These are phyloP conservation scores for Teratosphaeria epicoccoides DNA, from an alignment of 2,329 filamentous ascomycete species.

Conservation along the genomic window DNA sequence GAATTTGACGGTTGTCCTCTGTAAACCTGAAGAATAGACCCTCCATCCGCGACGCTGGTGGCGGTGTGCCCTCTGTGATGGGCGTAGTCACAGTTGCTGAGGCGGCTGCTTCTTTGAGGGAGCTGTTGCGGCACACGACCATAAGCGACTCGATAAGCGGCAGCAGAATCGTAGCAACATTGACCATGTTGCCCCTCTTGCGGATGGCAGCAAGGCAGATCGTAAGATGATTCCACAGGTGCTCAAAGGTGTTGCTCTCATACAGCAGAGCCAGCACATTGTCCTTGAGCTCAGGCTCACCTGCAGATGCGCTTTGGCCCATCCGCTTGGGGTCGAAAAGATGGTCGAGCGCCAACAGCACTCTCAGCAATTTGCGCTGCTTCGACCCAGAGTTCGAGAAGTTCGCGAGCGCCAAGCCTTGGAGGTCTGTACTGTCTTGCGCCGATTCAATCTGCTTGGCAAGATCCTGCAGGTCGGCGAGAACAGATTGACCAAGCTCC, in stretches of 20 bases:
- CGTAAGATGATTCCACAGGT: conserved; percentile 86
- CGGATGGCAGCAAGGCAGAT: conserved; percentile 79
- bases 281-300: conserved; percentile 56
- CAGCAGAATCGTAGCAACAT: conserved; percentile 88
- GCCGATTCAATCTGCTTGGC: conserved; percentile 79
- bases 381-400: conserved; percentile 95
- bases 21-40: conserved; percentile 94
- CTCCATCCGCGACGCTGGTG: conserved; percentile 73
- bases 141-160: conserved; percentile 93
- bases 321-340: conserved; percentile 68
- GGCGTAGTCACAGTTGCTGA: conserved; percentile 38
- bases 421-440: conserved; percentile 82
- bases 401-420: conserved; percentile 84
- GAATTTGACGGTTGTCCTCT: conserved; percentile 90
- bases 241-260: conserved; percentile 79
- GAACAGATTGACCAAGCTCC: conserved; percentile 70
- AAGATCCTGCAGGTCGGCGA: conserved; percentile 73
- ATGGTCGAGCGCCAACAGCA: conserved; percentile 89
- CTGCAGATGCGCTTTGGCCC: conserved; percentile 21
- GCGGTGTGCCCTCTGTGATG: conserved; percentile 57
- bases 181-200: conserved; percentile 88
- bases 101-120: conserved; percentile 56
- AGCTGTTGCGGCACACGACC: conserved; percentile 98
- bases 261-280: conserved; percentile 82
- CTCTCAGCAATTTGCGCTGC: conserved; percentile 87